A percentile compares a stretch with the other conserved stretches of the same genome.
Conservation (phyloP, 495 filamentous ascomycete genomes). For the Penicillium manginii region DNA sequence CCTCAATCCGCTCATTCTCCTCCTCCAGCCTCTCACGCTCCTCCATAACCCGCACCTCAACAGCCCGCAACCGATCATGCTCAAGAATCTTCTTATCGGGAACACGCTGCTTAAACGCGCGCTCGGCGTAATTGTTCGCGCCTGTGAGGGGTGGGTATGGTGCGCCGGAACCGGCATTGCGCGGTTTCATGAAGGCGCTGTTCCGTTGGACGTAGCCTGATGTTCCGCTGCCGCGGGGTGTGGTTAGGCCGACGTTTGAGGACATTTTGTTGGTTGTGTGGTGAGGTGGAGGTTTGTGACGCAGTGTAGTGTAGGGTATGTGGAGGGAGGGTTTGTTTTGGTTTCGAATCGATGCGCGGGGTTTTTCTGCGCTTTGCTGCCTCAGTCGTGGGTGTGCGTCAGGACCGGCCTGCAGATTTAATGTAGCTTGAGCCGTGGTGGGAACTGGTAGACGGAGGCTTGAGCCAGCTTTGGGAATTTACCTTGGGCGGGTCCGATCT, state of each 20-base stretch:
- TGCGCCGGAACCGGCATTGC: constrained; percentile 55
- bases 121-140: constrained; percentile 27
- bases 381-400: too few relatives aligned
- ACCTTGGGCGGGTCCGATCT: too few relatives aligned
- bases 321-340: constrained; percentile 3
- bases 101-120: constrained; percentile 78
- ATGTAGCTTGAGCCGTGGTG: too few relatives aligned
- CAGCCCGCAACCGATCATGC: constrained; percentile 84
- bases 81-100: constrained; percentile 92
- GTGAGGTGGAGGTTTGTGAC: too few relatives aligned
- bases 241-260: constrained; percentile 95
- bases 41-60: constrained; percentile 92
- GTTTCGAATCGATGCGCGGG: too few relatives aligned
- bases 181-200: constrained; percentile 80
- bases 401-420: too few relatives aligned
- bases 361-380: too few relatives aligned
- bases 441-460: too few relatives aligned
- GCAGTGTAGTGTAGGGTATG: background rate
- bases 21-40: constrained; percentile 88
- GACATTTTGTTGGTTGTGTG: constrained; percentile 64
- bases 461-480: too few relatives aligned
- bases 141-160: constrained; percentile 55
- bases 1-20: constrained; percentile 59
- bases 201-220: constrained; percentile 98
- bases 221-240: constrained; percentile 92